Percentiles rank a stretch among this genome's conserved stretches.
These are phyloP conservation scores for Mikania micrantha DNA, from an alignment of 129 eudicot genomes.

Conservation along the genomic window DNA sequence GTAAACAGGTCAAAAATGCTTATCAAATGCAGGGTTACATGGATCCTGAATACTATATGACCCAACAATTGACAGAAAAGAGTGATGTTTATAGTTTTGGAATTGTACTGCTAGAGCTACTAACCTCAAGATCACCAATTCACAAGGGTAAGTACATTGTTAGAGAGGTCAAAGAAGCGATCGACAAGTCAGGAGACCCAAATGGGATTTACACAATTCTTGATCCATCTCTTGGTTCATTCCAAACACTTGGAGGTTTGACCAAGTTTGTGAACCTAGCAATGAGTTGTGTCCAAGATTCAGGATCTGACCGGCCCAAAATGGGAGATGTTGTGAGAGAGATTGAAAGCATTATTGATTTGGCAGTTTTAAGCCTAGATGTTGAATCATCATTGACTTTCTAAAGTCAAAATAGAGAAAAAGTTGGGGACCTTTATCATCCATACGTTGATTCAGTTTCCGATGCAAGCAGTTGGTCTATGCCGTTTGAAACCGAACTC, in stretches of 20 bases:
- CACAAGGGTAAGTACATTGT: conserved; percentile 62
- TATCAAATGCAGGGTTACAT: conserved; percentile 64
- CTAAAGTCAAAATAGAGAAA: conserved; percentile 26
- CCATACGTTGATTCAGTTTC: conserved; percentile 35
- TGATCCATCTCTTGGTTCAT: conserved; percentile 51
- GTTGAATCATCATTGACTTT: conserved; percentile 28
- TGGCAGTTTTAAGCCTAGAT: conserved; percentile 24
- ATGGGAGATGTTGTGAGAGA: conserved; percentile 90
- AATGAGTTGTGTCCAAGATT: conserved; percentile 62
- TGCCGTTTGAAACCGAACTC: conserved; percentile 39
- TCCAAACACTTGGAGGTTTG: conserved; percentile 41
- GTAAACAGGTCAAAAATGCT: neutral
- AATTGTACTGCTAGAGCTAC: conserved; percentile 66
- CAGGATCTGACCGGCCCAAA: conserved; percentile 51
- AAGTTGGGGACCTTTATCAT: conserved; percentile 35
- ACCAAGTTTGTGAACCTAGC: conserved; percentile 53
- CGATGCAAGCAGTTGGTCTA: conserved; percentile 21
- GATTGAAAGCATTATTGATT: conserved; percentile 50
- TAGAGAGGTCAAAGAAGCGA: conserved; percentile 39
- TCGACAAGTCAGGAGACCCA: conserved; percentile 21
- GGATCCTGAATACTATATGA: conserved; percentile 97
- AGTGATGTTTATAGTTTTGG: conserved; percentile 94
- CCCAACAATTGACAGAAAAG: conserved; percentile 74
- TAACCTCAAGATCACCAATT: conserved; percentile 69
- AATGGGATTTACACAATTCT: conserved; percentile 30